Percentiles rank a stretch among this genome's conserved stretches.
Evolutionary conservation across 75 land plant species (phyloP).

Genomic region (Sequoia sempervirens): DNA sequence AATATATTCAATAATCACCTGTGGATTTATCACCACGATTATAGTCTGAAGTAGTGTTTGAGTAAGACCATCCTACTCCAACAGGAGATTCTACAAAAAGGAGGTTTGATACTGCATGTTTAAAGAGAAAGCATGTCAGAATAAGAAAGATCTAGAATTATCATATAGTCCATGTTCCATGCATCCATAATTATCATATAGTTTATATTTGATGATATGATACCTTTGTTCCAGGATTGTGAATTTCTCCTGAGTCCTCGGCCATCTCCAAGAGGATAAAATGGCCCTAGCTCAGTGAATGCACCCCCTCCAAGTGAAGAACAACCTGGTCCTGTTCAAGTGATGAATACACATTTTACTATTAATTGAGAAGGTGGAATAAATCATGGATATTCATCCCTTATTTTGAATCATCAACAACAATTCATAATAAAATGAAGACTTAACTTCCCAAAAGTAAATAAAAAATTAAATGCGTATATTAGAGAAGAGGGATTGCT

Average conservation of each 20-base stretch:
- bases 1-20: slow-evolving; percentile 7
- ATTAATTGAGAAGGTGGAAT: too few species aligned
- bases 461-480: too few species aligned
- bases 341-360: too few species aligned
- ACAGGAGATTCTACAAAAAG: slow-evolving; percentile 34
- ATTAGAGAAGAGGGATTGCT: too few species aligned
- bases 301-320: slow-evolving; percentile 89
- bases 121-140: background rate
- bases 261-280: slow-evolving; percentile 72
- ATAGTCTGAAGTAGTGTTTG: slow-evolving; percentile 26
- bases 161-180: too few species aligned
- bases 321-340: slow-evolving; percentile 1
- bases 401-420: too few species aligned
- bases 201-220: too few species aligned
- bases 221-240: slow-evolving; percentile 72
- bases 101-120: slow-evolving; percentile 18
- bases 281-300: slow-evolving; percentile 87
- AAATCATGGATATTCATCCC: too few species aligned
- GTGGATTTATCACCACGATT: slow-evolving; percentile 17
- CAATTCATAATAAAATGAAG: too few species aligned
- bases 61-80: slow-evolving; percentile 41
- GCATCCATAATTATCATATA: too few species aligned
- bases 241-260: slow-evolving; percentile 49
- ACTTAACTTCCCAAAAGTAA: too few species aligned
- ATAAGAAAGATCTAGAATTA: background rate